Base-by-base conservation (phyloP, 495 filamentous ascomycete species). In the Trichoderma gamsii region DNA sequence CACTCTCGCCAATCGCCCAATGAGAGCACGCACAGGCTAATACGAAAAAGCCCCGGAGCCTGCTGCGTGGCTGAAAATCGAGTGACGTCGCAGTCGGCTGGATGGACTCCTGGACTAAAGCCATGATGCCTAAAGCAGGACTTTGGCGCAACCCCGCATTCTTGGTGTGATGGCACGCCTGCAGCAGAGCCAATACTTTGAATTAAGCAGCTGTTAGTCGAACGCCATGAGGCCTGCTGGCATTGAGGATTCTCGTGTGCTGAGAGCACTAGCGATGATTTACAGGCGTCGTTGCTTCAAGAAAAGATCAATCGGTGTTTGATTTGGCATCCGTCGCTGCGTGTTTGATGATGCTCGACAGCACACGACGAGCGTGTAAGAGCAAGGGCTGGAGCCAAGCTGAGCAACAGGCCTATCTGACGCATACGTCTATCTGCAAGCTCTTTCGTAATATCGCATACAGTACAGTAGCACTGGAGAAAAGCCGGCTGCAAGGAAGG, bases 71-170 rank as follows among this genome's bases (percentile, higher is more conserved):
- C 56, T 61, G 56, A 61, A 61, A 61, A 23, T 23, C 27, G 56
- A 32, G 56, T 61, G 56, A 61, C 56, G 56, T 61, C 56, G 56
- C 56, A 29, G n/a, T 32, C 56, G 56, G 56, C 56, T 61, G 56
- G 56, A 61, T 15, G 23, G 56, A 61, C 25, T 32, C 12, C 25
- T 12, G 23, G 2, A 32, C 29, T 11, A 32, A 27, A 61, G 27
- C 23, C 13, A 25, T 18, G 9, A 23, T 61, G 56, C 23, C 27
- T 61, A 61, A 52, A 32, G 56, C 27, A 61, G 56, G 56, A 61
- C 56, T 18, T 61, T 21, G 56, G 25, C 25, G 12, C 12, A 61
- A 61, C 56, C 56, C 56, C 56, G 56, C 56, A 61, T 61, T 61
- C 56, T 61, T 25, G 21, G 21, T 18, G 7, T 27, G 16, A 51